Evolutionary conservation across 2,329 filamentous ascomycete species (phyloP).

Genomic region (Ophiognomonia clavigignenti-juglandacearum): DNA sequence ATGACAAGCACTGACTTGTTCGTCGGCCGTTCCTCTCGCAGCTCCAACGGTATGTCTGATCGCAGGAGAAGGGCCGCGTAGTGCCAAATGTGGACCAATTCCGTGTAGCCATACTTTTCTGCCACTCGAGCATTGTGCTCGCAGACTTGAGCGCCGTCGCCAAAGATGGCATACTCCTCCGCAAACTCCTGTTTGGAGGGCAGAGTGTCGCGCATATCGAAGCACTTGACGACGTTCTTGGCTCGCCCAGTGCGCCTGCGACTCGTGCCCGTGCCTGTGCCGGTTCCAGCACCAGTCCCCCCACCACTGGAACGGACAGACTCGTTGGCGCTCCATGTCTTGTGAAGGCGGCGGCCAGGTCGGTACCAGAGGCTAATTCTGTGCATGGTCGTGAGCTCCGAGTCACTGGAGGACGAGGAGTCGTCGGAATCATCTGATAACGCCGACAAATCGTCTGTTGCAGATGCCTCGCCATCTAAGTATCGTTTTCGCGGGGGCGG

Average conservation of each 20-base stretch:
- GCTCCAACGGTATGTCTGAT: constrained; percentile 67
- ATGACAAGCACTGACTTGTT: constrained; percentile 63
- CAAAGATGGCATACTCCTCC: constrained; percentile 76
- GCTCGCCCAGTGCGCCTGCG: constrained; percentile 42
- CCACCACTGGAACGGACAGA: constrained; percentile 56
- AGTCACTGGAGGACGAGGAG: constrained; percentile 51
- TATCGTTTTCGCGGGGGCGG: constrained; percentile 41
- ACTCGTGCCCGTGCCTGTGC: constrained; percentile 50
- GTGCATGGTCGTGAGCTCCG: constrained; percentile 58
- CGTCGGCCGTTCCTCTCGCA: constrained; percentile 50
- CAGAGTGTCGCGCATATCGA: constrained; percentile 65
- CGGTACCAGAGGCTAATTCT: constrained; percentile 54
- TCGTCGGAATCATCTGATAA: constrained; percentile 43
- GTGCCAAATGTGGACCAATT: constrained; percentile 79
- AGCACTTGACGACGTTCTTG: constrained; percentile 69
- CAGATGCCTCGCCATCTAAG: constrained; percentile 44
- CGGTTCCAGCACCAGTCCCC: constrained; percentile 54
- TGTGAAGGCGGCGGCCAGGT: constrained; percentile 45
- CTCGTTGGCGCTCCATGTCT: constrained; percentile 52
- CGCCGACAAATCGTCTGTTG: constrained; percentile 44
- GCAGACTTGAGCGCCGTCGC: constrained; percentile 76
- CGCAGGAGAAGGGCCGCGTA: constrained; percentile 73
- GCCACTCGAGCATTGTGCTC: constrained; percentile 78
- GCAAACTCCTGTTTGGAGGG: constrained; percentile 77
- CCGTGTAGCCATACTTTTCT: constrained; percentile 61